Conservation (phyloP, 768 basidiomycete species). For the Tulasnella sp. region DNA sequence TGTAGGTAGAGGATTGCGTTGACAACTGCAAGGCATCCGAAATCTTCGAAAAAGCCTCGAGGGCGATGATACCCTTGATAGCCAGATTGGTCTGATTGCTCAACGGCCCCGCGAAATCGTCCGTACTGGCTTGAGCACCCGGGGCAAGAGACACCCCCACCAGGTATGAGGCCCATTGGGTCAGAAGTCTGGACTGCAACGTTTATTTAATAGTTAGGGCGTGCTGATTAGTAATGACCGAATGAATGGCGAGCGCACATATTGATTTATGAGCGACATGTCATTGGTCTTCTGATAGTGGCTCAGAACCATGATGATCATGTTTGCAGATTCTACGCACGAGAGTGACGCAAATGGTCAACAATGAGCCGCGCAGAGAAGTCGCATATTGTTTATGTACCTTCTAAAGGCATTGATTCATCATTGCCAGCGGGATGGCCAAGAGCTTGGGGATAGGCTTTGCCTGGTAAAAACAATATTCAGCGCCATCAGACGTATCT, state of each 20-base stretch:
- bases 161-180: too few species aligned
- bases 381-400: slow-evolving; percentile 40
- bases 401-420: slow-evolving; percentile 50
- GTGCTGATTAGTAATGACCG: too few species aligned
- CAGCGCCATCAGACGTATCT: slow-evolving; percentile 20
- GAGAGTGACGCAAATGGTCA: too few species aligned
- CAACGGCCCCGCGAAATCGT: slow-evolving; percentile 27
- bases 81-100: slow-evolving; percentile 61
- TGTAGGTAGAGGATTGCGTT: too few species aligned
- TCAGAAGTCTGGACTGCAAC: too few species aligned
- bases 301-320: too few species aligned
- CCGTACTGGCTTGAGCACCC: slow-evolving; percentile 35
- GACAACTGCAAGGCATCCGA: slow-evolving; percentile 22
- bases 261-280: too few species aligned
- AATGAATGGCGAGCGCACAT: too few species aligned
- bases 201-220: too few species aligned
- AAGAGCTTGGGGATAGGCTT: background rate
- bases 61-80: slow-evolving; percentile 60
- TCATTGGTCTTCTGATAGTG: too few species aligned
- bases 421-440: slow-evolving; percentile 38
- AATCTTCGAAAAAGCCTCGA: slow-evolving; percentile 53
- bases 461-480: slow-evolving; percentile 19
- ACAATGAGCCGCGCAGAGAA: too few species aligned
- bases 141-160: slow-evolving; percentile 43
- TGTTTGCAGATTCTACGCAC: too few species aligned